Conservation (phyloP, 2,329 filamentous ascomycete genomes). For the Paecilomyces formosus region DNA sequence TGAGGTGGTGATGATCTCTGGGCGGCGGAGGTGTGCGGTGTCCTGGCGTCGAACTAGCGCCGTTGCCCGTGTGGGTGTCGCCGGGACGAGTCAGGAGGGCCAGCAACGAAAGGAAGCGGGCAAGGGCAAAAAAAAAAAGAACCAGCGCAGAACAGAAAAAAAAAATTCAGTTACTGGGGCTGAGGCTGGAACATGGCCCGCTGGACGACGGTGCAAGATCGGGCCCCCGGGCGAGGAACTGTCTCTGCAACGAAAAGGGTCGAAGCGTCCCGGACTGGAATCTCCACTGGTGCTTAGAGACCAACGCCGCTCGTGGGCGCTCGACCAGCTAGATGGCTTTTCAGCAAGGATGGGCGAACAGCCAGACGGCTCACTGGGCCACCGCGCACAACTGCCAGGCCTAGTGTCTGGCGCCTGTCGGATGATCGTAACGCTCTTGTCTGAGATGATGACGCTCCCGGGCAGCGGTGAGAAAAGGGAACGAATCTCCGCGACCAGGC, state of each 20-base stretch:
- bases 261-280: not conserved
- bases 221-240: not conserved
- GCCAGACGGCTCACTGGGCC: not conserved
- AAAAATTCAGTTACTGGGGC: slow-evolving; percentile 9
- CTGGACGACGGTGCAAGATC: not conserved
- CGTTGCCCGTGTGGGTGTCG: slow-evolving; percentile 1
- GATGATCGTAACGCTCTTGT: not conserved
- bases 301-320: not conserved
- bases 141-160: slow-evolving; percentile 1
- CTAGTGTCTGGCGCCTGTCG: not conserved
- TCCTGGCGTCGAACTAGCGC: slow-evolving; percentile 1
- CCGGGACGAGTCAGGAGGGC: slow-evolving; percentile 1
- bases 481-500: not conserved
- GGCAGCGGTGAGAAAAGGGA: not conserved
- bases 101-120: slow-evolving; percentile 7
- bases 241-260: not conserved
- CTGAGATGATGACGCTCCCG: not conserved
- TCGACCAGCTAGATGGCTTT: not conserved
- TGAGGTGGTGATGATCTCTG: slow-evolving; percentile 4
- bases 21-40: not conserved
- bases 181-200: slow-evolving; percentile 1
- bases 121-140: slow-evolving; percentile 8
- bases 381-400: not conserved
- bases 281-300: not conserved
- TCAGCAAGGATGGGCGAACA: not conserved